Evolutionary conservation across 2,329 filamentous ascomycete species (phyloP), one percentile per base, ranked within the genome.

Genomic region (Orbilia quercus): DNA sequence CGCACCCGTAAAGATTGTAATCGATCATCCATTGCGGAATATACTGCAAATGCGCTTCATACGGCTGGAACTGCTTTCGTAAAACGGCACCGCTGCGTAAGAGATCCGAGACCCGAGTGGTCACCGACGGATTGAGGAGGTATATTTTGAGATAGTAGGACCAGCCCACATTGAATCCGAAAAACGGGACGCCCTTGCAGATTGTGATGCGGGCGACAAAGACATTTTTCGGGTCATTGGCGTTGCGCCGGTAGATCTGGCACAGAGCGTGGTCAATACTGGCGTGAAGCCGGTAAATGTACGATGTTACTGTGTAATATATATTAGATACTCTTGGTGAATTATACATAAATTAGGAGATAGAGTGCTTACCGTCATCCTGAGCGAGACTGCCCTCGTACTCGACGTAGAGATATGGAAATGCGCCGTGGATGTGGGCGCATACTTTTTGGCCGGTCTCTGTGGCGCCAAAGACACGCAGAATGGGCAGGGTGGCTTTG

Each of bases 1-100:
- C 89, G 79, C 95, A 99, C 5, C 96, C 96, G 80, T 96, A 98
- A 76, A 99, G 83, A 79, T 97, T 99, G 83, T 96, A 99, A 80
- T 99, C 96, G 75, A 90, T 90, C 95, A 99, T 98, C 87, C 96
- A 99, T 81, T 99, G 96, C 7, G 95, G 84, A 7, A 97, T 82
- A 79, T 93, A 98, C 79, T 96, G 92, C 74, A 98, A 81, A 80
- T 99, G 96, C 16, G 91, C 92, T 81, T 99, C 95, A 79, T 95
- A 96, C 0, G 95, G 94, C 79, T 98, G 94, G 45, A 99, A 90
- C 22, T 87, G 85, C 70, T 86, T 87, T 79, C 91, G 91, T 86
- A 98, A 87, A 45, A 99, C 89, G 28, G 90, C 90, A 6, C 95
- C 95, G 80, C 96, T 92, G 16, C 91, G 89, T 44, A 99, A 84